Conservation (phyloP, 1,284 basidiomycete species). For the Tremellales sp. region DNA sequence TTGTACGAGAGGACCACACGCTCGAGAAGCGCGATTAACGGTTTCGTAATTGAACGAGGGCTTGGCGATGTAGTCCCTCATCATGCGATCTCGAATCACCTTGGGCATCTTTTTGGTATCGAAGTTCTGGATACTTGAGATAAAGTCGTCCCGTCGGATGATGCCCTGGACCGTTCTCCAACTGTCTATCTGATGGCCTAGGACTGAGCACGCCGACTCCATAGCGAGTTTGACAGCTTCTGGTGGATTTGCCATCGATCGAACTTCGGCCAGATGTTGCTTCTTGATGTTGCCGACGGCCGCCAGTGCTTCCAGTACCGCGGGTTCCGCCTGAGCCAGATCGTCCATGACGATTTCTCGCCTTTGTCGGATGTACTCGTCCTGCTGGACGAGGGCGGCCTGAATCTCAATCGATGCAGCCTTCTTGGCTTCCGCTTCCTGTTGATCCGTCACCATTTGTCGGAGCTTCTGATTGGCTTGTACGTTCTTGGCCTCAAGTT, state of each 20-base stretch:
- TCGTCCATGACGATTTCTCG: constrained; percentile 87
- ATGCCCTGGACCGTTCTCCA: constrained; percentile 97
- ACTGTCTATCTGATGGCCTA: constrained; percentile 89
- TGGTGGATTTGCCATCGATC: constrained; percentile 97
- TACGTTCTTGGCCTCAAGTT: constrained; percentile 86
- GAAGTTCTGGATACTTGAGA: constrained; percentile 93
- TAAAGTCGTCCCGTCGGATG: constrained; percentile 97
- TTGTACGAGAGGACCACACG: constrained; percentile 96
- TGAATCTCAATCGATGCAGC: constrained; percentile 94
- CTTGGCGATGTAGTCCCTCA: constrained; percentile 84
- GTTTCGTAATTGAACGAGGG: constrained; percentile 93
- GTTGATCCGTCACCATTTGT: constrained; percentile 97
- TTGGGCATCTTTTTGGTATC: constrained; percentile 94
- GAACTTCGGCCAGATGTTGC: constrained; percentile 94
- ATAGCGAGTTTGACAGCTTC: constrained; percentile 97
- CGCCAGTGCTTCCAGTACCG: constrained; percentile 88
- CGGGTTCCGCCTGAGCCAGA: constrained; percentile 95
- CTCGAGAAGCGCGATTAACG: constrained; percentile 92
- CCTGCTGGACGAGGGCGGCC: constrained; percentile 85
- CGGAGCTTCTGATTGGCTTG: constrained; percentile 97
- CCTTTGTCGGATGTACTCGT: constrained; percentile 82
- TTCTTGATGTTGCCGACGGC: constrained; percentile 97
- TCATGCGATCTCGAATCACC: constrained; percentile 84
- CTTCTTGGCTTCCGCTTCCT: constrained; percentile 98
- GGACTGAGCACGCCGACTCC: constrained; percentile 96